These are phyloP conservation scores for Populus hybrid DNA, from an alignment of 441 rosid genomes.

Conservation along the genomic window DNA sequence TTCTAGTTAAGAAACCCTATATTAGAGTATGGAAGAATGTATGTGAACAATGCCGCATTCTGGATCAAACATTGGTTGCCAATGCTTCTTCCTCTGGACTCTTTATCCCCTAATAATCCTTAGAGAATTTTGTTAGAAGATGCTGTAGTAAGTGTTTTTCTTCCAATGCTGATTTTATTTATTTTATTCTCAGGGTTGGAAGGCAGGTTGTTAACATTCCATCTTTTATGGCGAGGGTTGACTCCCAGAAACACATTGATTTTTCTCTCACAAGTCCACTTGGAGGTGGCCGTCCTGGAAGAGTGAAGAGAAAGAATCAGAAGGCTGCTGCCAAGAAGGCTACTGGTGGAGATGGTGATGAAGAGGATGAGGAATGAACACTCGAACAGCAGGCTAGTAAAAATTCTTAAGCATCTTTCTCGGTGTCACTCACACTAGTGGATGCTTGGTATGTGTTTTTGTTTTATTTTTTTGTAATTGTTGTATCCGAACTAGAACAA, in stretches of 20 bases:
- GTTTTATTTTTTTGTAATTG: not conserved
- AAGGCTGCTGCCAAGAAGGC: slow-evolving; percentile 24
- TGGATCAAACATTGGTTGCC: not conserved
- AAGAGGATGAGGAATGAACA: slow-evolving; percentile 31
- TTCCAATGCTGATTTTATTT: not conserved
- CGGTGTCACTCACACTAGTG: no score
- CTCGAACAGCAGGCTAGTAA: not conserved
- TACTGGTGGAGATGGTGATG: slow-evolving; percentile 43
- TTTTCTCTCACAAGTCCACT: slow-evolving; percentile 17
- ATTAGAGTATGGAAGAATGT: not conserved
- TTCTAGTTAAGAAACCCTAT: not conserved
- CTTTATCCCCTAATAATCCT: not conserved
- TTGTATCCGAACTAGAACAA: not conserved
- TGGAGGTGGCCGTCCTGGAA: no score
- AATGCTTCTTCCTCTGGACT: not conserved
- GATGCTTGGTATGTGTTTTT: no score
- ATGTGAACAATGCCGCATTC: not conserved
- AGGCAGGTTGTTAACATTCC: slow-evolving; percentile 66
- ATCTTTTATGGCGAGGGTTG: slow-evolving; percentile 88
- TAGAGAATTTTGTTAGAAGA: not conserved
- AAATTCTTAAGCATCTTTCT: not conserved
- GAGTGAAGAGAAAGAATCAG: no score
- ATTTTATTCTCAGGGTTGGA: not conserved
- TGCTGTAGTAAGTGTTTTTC: not conserved
- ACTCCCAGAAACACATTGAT: slow-evolving; percentile 40